phyloP scores from a whole-genome alignment of 371 early-diverging fungal genomes.

The Chytridium lagenaria region DNA sequence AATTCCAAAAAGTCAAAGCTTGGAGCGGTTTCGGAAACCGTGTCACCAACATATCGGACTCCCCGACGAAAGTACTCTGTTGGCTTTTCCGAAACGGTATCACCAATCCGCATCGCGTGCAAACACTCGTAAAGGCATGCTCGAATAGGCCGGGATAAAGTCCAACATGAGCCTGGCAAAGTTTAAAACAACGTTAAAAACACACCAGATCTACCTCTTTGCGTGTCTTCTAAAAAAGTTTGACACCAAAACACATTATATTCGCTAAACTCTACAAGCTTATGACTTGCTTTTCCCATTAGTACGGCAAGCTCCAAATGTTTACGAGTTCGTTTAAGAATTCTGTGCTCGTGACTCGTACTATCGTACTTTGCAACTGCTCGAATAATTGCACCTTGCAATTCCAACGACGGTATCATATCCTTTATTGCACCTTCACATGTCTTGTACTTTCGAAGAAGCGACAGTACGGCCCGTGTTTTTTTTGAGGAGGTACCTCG shows the following conservation, averaged over 20 bases:
- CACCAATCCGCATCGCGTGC: too few species aligned
- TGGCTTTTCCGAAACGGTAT: too few species aligned
- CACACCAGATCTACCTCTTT: neutral
- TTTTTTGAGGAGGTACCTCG: too few species aligned
- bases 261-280: neutral
- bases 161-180: neutral
- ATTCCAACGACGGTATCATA: neutral
- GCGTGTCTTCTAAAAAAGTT: constrained; percentile 1
- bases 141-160: neutral
- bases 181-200: neutral
- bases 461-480: neutral
- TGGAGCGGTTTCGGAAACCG: too few species aligned
- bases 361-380: neutral
- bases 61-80: too few species aligned
- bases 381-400: neutral
- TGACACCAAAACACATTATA: constrained; percentile 14
- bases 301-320: neutral
- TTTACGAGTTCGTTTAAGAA: neutral
- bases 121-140: too few species aligned
- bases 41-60: too few species aligned
- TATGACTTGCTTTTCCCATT: neutral
- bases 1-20: too few species aligned
- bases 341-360: neutral
- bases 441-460: neutral
- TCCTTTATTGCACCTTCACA: neutral